These are phyloP conservation scores for Syzygium syzygioides DNA, from an alignment of 441 rosid genomes.

Conservation along the genomic window DNA sequence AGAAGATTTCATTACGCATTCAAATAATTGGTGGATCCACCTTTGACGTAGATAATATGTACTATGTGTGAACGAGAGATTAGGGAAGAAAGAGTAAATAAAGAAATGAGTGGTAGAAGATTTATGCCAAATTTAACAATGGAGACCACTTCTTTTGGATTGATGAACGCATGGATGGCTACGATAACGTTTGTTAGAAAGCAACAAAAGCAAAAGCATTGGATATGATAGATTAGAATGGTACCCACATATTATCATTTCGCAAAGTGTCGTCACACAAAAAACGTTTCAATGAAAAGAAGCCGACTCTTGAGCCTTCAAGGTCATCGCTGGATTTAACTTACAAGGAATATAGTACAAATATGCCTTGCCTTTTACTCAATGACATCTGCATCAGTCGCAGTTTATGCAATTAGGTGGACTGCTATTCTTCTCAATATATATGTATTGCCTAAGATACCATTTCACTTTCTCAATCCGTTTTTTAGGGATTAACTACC, in stretches of 20 bases:
- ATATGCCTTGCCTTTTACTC: background rate
- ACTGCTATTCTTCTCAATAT: background rate
- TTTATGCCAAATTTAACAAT: background rate
- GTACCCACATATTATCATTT: background rate
- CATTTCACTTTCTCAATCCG: background rate
- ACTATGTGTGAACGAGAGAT: background rate
- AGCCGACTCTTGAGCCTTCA: background rate
- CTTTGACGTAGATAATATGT: background rate
- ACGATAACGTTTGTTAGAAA: background rate
- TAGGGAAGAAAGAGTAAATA: background rate
- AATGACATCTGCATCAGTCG: accelerated
- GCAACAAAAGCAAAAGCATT: background rate
- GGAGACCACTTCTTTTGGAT: background rate
- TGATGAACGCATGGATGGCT: background rate
- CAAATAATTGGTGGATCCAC: background rate
- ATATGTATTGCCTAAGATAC: background rate
- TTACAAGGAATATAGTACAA: background rate
- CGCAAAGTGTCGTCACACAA: background rate
- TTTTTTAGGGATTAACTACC: background rate
- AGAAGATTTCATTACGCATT: background rate
- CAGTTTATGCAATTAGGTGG: background rate
- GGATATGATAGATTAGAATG: background rate
- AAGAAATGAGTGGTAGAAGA: background rate
- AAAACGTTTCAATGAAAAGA: background rate
- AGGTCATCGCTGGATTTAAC: background rate